A percentile compares a stretch with the other conserved stretches of the same genome.
These are phyloP conservation scores for Uronychia binucleata DNA, from an alignment of 73 alveolate genomes.

Conservation along the genomic window DNA sequence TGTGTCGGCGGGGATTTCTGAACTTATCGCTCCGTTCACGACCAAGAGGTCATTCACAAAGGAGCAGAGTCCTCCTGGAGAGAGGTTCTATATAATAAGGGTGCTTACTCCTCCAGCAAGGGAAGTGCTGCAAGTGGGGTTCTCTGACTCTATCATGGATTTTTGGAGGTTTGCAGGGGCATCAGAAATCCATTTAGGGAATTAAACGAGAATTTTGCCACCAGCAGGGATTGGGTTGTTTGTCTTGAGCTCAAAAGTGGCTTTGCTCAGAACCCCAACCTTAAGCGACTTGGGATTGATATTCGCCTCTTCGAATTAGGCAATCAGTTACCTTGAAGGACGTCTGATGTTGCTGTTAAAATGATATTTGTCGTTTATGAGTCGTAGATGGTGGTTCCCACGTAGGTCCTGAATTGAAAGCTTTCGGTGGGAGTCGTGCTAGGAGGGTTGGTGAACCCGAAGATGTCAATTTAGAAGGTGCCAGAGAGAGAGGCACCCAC, in stretches of 20 bases:
- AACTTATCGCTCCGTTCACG: not conserved
- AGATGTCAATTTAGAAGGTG: slow-evolving; percentile 1
- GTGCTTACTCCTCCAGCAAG: not conserved
- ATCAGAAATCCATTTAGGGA: slow-evolving; percentile 21
- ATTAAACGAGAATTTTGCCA: slow-evolving; percentile 5
- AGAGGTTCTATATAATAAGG: not conserved
- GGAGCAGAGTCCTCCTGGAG: not conserved
- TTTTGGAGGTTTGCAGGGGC: not conserved
- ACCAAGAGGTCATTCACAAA: not conserved
- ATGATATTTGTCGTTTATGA: not conserved
- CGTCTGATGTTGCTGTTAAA: slow-evolving; percentile 17
- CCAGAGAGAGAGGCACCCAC: not conserved
- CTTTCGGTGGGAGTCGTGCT: slow-evolving; percentile 11
- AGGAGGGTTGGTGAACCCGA: slow-evolving; percentile 21
- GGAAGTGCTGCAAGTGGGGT: not conserved
- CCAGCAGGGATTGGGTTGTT: slow-evolving; percentile 1
- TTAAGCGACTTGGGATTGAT: not conserved
- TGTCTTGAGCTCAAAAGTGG: not conserved
- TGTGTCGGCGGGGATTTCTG: slow-evolving; percentile 8
- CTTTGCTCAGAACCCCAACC: not conserved
- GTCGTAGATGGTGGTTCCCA: not conserved
- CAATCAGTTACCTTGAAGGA: too few species aligned
- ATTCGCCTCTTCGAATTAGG: too few species aligned
- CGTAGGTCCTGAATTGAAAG: slow-evolving; percentile 2
- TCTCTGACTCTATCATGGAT: not conserved